Evolutionary conservation across 257 asterid species (phyloP).

Genomic region (Solanum dulcamara): DNA sequence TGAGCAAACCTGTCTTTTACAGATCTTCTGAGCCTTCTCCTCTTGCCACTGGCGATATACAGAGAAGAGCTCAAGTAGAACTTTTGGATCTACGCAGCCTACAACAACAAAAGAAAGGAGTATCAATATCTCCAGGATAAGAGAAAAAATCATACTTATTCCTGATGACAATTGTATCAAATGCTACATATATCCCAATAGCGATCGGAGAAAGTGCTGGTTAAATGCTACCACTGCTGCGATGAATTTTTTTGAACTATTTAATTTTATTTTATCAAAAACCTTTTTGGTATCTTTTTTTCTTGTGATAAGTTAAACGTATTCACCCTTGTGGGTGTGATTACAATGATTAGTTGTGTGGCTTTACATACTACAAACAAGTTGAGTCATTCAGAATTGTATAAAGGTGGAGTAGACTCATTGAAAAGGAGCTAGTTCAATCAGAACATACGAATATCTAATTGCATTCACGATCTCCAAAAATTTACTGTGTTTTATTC

Average conservation of each 20-base stretch:
- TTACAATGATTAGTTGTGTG: background rate
- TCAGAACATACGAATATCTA: background rate
- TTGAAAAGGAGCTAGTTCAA: background rate
- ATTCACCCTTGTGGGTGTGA: background rate
- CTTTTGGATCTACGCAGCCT: slow-evolving; percentile 76
- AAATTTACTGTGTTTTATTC: background rate
- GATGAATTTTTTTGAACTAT: background rate
- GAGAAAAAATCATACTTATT: background rate
- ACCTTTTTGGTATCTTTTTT: background rate
- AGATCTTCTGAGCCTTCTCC: slow-evolving; percentile 46
- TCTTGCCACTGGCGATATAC: slow-evolving; percentile 84
- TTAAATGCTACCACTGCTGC: background rate
- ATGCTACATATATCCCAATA: no score
- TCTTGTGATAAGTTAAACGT: background rate
- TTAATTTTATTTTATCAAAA: background rate
- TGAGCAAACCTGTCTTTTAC: slow-evolving; percentile 60
- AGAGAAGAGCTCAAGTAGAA: slow-evolving; percentile 80
- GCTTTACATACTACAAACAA: background rate
- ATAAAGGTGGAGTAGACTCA: background rate
- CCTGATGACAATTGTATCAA: background rate
- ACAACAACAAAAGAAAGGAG: slow-evolving; percentile 6
- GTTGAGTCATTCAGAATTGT: background rate
- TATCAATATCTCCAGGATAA: background rate
- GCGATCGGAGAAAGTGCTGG: background rate
- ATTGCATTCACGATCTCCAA: background rate